These are phyloP conservation scores for Pterula multifida DNA, from an alignment of 1,284 basidiomycete genomes.

Conservation along the genomic window DNA sequence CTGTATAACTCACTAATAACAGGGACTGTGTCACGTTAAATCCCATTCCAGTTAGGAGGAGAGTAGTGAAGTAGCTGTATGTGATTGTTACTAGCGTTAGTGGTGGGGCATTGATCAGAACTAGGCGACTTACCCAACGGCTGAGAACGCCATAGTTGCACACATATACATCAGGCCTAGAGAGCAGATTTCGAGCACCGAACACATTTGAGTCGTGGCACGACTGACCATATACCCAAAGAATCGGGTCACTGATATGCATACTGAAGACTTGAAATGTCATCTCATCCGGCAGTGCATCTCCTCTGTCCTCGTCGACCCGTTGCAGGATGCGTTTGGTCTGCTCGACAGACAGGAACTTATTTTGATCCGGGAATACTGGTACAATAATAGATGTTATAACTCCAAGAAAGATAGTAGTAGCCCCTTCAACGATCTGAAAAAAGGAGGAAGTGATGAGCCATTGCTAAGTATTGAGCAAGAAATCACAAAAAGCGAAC, in stretches of 20 bases:
- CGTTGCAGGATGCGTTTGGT: slow-evolving; percentile 1
- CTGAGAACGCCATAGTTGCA: slow-evolving; percentile 1
- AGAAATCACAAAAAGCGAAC: neutral
- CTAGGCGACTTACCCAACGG: neutral
- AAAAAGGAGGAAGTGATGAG: neutral
- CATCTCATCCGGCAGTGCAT: neutral
- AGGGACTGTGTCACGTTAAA: neutral
- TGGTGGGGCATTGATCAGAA: too few species aligned
- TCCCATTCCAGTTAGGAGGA: neutral
- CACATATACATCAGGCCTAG: neutral
- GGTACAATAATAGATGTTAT: neutral
- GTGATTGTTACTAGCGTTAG: too few species aligned
- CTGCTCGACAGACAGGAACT: neutral
- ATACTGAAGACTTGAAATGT: neutral
- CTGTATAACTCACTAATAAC: neutral
- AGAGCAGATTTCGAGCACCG: neutral
- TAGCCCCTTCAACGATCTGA: slow-evolving; percentile 1
- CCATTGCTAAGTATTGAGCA: neutral
- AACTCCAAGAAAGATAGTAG: neutral
- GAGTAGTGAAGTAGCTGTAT: neutral
- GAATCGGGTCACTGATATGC: neutral
- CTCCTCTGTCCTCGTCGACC: slow-evolving; percentile 2
- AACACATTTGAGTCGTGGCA: neutral
- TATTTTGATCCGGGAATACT: slow-evolving; percentile 1
- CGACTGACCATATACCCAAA: neutral